Evolutionary conservation across 805 yeast genomes (phyloP).

Genomic region (Huiozyma sinensis): DNA sequence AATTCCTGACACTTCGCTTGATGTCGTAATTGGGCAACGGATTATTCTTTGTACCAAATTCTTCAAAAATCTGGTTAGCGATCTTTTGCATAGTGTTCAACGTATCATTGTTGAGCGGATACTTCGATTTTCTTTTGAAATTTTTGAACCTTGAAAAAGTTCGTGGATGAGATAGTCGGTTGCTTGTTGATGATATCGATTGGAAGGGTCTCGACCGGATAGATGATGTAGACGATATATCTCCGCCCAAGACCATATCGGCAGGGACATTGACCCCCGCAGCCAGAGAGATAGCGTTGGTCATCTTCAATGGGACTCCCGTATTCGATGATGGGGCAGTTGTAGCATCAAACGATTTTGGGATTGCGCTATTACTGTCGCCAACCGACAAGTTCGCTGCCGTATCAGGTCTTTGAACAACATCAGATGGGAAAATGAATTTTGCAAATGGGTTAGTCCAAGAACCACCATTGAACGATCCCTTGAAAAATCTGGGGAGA

Average conservation of each 20-base stretch:
- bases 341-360: not conserved
- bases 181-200: constrained; percentile 3
- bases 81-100: constrained; percentile 15
- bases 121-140: constrained; percentile 11
- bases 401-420: not conserved
- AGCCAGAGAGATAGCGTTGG: constrained; percentile 16
- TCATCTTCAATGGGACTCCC: constrained; percentile 15
- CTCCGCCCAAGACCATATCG: not conserved
- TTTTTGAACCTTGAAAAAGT: constrained; percentile 13
- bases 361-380: not conserved
- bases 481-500: constrained; percentile 56
- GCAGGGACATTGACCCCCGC: constrained; percentile 9
- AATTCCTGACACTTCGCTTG: constrained; percentile 8
- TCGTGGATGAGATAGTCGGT: constrained; percentile 10
- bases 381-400: not conserved
- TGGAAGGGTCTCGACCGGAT: not conserved
- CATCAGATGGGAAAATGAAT: constrained; percentile 5
- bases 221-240: not conserved
- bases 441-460: constrained; percentile 60
- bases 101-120: constrained; percentile 22
- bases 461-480: constrained; percentile 67
- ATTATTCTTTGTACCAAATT: constrained; percentile 7
- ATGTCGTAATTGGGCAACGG: constrained; percentile 2
- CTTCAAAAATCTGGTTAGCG: constrained; percentile 15
- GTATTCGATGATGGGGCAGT: not conserved